Evolutionary conservation across 192 early-diverging fungal genomes (phyloP).

Genomic region (Backusella liffmaniae): DNA sequence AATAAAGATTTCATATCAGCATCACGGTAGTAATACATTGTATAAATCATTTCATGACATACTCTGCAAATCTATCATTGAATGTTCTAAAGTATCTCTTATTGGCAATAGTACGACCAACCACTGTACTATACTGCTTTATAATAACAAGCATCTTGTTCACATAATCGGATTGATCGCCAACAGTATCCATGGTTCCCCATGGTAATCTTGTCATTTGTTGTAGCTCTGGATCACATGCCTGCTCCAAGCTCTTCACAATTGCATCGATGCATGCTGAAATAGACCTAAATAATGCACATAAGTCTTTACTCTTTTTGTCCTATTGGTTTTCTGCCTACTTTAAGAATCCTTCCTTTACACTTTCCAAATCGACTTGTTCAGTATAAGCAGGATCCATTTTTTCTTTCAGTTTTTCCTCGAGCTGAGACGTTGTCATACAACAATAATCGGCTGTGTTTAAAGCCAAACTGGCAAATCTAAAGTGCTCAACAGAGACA

Average conservation of each 20-base stretch:
- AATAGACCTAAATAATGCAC: constrained; percentile 43
- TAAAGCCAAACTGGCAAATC: constrained; percentile 73
- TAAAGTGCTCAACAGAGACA: constrained; percentile 66
- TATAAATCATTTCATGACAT: constrained; percentile 23
- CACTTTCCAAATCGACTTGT: constrained; percentile 69
- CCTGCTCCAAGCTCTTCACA: constrained; percentile 63
- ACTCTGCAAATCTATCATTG: constrained; percentile 93
- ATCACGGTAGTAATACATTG: background rate
- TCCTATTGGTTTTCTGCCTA: constrained; percentile 28
- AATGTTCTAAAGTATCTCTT: constrained; percentile 83
- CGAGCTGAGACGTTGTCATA: constrained; percentile 80
- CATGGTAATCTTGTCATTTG: constrained; percentile 79
- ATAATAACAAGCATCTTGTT: constrained; percentile 62
- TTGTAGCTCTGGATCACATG: constrained; percentile 67
- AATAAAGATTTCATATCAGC: background rate
- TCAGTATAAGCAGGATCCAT: constrained; percentile 68
- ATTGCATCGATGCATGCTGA: constrained; percentile 65
- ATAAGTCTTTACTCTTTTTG: background rate
- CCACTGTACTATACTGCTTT: constrained; percentile 48
- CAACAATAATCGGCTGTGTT: constrained; percentile 97
- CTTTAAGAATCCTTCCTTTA: constrained; percentile 80
- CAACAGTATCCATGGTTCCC: constrained; percentile 81
- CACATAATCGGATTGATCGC: constrained; percentile 93
- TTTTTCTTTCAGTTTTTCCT: constrained; percentile 85
- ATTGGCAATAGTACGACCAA: constrained; percentile 64